Evolutionary conservation across 352 stramenopile species (phyloP), one percentile per base, ranked within the genome.

Genomic region (Pythium aquatile): DNA sequence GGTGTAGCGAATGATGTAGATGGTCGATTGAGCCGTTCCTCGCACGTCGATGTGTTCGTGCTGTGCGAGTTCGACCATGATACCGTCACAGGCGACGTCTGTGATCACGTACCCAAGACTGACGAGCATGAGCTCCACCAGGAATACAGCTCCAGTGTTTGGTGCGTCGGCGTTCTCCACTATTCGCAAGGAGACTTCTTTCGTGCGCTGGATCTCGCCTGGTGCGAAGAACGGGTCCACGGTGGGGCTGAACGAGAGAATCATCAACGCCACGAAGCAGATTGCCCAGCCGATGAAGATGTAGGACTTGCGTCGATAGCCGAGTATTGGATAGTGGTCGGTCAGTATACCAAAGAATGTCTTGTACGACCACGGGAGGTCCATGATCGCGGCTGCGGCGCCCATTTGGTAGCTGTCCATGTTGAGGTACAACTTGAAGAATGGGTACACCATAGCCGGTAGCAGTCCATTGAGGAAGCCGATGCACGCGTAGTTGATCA

Each of bases 341-440:
- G 79, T 87, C 48, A 92, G 65, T 42, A 87, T 62, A 20, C 81
- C 83, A 65, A 90, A 90, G 29, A 92, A 72, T n/a, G 80, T 90
- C 68, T 92, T 90, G 68, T 90, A 88, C 8, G 82, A 87, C 76
- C 82, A 92, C 11, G 79, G 79, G 26, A 92, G 65, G 51, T 75
- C 69, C 61, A 90, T 85, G 29, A 91, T 79, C 28, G 80, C 70
- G 0, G 61, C 64, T 0, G 83, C 83, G 2, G 80, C 79, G 20
- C 68, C 77, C 17, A 81, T 79, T 52, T 89, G 79, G 58, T 87
- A 90, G 54, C 78, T 78, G 58, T 85, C 73, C 79, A 89, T 90
- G 59, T 91, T 88, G 55, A 91, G 72, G 52, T 91, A 91, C 40
- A 88, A 66, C 65, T 87, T 91, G 69, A 92, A 85, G 59, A 90